phyloP scores from a whole-genome alignment of 139 green algal genomes.

The Coelastrella sp. region DNA sequence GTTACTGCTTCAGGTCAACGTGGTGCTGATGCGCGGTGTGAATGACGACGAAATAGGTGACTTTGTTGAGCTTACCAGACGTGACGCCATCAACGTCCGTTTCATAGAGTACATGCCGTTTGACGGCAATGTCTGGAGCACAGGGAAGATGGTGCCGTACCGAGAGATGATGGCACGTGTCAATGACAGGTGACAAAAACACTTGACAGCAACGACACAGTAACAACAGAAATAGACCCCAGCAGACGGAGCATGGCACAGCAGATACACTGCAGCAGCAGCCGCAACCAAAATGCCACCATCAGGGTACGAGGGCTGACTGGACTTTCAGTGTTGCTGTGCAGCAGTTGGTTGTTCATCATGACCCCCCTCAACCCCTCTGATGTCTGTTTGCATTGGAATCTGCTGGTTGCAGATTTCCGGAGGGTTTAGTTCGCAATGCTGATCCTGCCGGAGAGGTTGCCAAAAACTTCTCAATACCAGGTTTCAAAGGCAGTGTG shows the following conservation, averaged over 20 bases:
- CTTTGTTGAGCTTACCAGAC: constrained; percentile 93
- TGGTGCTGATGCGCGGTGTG: constrained; percentile 96
- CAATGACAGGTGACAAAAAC: background rate
- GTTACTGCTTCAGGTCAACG: constrained; percentile 86
- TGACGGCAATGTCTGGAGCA: constrained; percentile 96
- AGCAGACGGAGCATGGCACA: too few species aligned
- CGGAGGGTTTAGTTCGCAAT: constrained; percentile 37
- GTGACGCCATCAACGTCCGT: constrained; percentile 93
- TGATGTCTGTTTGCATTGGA: background rate
- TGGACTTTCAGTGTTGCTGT: too few species aligned
- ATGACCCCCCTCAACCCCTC: background rate
- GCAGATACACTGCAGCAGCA: background rate
- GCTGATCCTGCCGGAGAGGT: constrained; percentile 86
- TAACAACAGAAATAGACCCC: too few species aligned
- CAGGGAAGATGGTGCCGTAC: constrained; percentile 92
- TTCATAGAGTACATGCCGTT: constrained; percentile 99
- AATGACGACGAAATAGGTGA: constrained; percentile 98
- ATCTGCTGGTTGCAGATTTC: constrained; percentile 34
- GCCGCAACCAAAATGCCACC: background rate
- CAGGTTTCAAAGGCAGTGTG: constrained; percentile 83
- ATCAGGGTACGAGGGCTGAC: too few species aligned
- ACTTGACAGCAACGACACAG: background rate
- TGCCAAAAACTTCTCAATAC: constrained; percentile 93
- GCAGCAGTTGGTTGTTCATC: too few species aligned
- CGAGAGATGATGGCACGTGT: constrained; percentile 73